Evolutionary conservation across 768 basidiomycete species (phyloP).

Genomic region (Lactarius hengduanensis): DNA sequence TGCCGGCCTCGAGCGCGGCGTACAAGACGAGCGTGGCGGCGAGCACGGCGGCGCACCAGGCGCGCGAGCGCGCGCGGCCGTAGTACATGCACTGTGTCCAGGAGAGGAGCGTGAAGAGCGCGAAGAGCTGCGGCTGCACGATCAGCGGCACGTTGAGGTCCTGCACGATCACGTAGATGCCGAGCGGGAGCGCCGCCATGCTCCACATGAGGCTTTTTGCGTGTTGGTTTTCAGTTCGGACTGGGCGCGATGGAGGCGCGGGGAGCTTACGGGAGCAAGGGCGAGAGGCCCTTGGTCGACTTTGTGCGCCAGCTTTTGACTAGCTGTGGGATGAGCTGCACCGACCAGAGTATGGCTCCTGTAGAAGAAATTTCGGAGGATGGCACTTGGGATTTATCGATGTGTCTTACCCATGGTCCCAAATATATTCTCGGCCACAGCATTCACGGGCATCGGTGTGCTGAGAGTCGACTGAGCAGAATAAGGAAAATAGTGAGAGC

Average conservation of each 20-base stretch:
- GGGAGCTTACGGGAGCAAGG: conserved; percentile 53
- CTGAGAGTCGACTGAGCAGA: neutral
- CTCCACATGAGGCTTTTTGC: conserved; percentile 63
- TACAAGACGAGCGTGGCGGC: conserved; percentile 43
- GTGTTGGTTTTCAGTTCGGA: neutral
- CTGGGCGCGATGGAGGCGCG: no score
- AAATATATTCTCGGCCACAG: conserved; percentile 61
- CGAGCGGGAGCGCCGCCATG: conserved; percentile 55
- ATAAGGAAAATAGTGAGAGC: no score
- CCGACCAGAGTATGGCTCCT: conserved; percentile 68
- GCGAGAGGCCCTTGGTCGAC: conserved; percentile 67
- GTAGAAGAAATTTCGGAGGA: conserved; percentile 25
- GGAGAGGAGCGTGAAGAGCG: conserved; percentile 54
- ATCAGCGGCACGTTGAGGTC: conserved; percentile 71
- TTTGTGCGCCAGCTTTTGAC: conserved; percentile 71
- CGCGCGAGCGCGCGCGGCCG: conserved; percentile 42
- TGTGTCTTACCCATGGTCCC: conserved; percentile 51
- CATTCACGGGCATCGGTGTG: conserved; percentile 45
- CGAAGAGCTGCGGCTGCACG: conserved; percentile 65
- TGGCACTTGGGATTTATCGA: conserved; percentile 39
- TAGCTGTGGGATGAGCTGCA: conserved; percentile 67
- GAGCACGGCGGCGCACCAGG: conserved; percentile 39
- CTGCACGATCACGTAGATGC: conserved; percentile 65
- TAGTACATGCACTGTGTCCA: conserved; percentile 80
- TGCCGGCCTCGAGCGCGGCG: conserved; percentile 56